These are phyloP conservation scores for Coemansia umbellata DNA, from an alignment of 192 early-diverging fungal genomes.

Conservation along the genomic window DNA sequence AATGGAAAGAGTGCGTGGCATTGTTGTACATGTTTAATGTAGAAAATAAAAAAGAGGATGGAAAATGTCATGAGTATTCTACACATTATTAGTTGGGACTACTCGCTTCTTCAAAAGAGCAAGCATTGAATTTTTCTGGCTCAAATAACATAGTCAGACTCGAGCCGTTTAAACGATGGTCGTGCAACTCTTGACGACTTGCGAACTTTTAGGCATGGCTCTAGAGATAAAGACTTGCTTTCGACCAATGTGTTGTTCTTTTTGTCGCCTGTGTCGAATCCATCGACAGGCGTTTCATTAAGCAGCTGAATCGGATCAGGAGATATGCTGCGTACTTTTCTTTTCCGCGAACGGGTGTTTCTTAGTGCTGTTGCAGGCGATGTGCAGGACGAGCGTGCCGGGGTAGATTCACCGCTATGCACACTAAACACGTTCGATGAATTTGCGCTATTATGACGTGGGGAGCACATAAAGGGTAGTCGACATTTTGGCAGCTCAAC, in stretches of 20 bases:
- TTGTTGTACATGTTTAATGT: no score
- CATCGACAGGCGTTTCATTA: not conserved
- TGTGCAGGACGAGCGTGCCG: not conserved
- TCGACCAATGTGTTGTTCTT: not conserved
- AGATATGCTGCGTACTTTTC: slow-evolving; percentile 18
- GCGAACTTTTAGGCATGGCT: slow-evolving; percentile 34
- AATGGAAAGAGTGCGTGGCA: no score
- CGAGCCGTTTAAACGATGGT: slow-evolving; percentile 42
- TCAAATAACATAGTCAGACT: slow-evolving; percentile 27
- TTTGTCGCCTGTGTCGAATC: slow-evolving; percentile 1
- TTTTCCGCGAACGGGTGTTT: slow-evolving; percentile 25
- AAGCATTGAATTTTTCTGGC: not conserved
- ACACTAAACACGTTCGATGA: not conserved
- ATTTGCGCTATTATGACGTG: slow-evolving; percentile 24
- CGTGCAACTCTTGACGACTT: slow-evolving; percentile 45
- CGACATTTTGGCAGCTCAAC: slow-evolving; percentile 51
- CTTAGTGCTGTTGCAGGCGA: slow-evolving; percentile 1
- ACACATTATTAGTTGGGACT: slow-evolving; percentile 3
- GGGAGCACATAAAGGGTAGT: slow-evolving; percentile 50
- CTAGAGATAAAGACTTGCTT: no score
- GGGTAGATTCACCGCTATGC: no score
- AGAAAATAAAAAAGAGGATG: not conserved
- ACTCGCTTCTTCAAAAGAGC: not conserved
- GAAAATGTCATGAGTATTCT: slow-evolving; percentile 5
- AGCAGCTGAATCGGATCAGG: slow-evolving; percentile 5